Evolutionary conservation across 768 basidiomycete species (phyloP).

Genomic region (Lactifluus subvellereus): DNA sequence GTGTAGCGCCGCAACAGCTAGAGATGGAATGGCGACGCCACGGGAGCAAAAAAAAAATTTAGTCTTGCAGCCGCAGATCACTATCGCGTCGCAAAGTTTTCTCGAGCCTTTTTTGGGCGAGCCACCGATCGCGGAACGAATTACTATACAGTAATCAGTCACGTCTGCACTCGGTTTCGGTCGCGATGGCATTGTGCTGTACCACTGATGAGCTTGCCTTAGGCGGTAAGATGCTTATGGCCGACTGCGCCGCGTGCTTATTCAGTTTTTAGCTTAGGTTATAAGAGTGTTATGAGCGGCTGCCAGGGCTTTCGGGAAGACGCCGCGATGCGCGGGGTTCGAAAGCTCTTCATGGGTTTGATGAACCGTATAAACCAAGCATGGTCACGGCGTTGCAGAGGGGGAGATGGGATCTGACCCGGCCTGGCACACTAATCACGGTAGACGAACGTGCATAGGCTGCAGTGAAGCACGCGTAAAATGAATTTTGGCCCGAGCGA

Average conservation of each 20-base stretch:
- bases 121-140: not conserved
- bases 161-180: not conserved
- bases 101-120: not conserved
- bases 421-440: not conserved
- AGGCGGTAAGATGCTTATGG: slow-evolving; percentile 1
- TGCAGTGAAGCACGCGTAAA: not conserved
- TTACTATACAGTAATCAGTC: not conserved
- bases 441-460: not conserved
- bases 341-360: not conserved
- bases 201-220: not conserved
- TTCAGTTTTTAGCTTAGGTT: slow-evolving; percentile 19
- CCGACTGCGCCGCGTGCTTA: slow-evolving; percentile 7
- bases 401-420: slow-evolving; percentile 1
- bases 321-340: slow-evolving; percentile 11
- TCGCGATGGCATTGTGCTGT: too few species aligned
- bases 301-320: slow-evolving; percentile 5
- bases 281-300: not conserved
- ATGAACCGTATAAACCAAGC: not conserved
- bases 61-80: not conserved
- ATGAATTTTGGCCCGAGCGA: slow-evolving; percentile 7
- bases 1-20: not conserved
- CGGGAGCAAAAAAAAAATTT: slow-evolving; percentile 10
- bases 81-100: not conserved
- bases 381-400: slow-evolving; percentile 1
- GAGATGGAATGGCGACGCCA: not conserved